Evolutionary conservation across 2,329 filamentous ascomycete genomes (phyloP).

Genomic region (Stemphylium beticola): DNA sequence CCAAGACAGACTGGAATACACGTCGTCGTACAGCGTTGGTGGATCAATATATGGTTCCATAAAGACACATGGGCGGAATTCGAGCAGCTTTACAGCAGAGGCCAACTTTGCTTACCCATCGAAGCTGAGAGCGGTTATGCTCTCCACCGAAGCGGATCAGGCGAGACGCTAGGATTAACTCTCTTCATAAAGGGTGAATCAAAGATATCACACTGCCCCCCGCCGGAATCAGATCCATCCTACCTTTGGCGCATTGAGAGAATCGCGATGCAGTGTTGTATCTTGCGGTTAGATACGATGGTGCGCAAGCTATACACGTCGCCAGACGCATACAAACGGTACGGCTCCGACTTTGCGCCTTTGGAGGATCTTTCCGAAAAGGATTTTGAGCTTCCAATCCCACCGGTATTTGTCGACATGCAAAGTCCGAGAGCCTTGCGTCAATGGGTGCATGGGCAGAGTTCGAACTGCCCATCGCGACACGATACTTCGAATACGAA

Average conservation of each 20-base stretch:
- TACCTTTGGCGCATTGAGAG: neutral
- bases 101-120: constrained; percentile 1
- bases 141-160: neutral
- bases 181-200: neutral
- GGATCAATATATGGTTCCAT: constrained; percentile 6
- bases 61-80: constrained; percentile 7
- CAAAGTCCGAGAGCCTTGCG: neutral
- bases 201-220: neutral
- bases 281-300: too few relatives aligned
- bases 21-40: constrained; percentile 10
- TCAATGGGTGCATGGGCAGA: too few relatives aligned
- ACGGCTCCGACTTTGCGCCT: neutral
- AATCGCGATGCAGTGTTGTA: too few relatives aligned
- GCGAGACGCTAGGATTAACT: neutral
- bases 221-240: neutral
- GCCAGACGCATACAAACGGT: too few relatives aligned
- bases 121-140: constrained; percentile 4
- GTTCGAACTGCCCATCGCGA: too few relatives aligned
- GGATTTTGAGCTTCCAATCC: neutral
- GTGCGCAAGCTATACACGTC: too few relatives aligned
- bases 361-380: neutral
- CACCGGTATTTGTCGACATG: neutral
- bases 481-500: too few relatives aligned
- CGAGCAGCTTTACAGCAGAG: neutral
- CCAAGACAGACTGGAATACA: neutral